A percentile compares a stretch with the other conserved stretches of the same genome.
These are phyloP conservation scores for Sporothrix pseudoabietina DNA, from an alignment of 2,329 filamentous ascomycete species.

Conservation along the genomic window DNA sequence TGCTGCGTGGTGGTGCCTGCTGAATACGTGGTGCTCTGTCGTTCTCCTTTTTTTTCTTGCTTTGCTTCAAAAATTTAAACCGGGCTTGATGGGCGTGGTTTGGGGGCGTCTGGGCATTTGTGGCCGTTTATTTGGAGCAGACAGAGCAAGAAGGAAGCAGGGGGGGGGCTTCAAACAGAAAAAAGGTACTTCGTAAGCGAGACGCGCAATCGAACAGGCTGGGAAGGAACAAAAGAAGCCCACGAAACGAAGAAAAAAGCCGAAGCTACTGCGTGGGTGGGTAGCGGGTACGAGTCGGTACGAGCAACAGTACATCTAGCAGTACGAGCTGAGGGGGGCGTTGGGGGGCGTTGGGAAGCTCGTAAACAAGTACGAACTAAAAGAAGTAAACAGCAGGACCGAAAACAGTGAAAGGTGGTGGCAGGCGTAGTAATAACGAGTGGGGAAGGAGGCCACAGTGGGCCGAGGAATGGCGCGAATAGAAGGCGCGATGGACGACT, in stretches of 20 bases:
- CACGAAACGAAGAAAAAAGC: not conserved
- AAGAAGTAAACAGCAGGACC: not conserved
- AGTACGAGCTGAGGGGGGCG: conserved; percentile 17
- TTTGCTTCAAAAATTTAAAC: not conserved
- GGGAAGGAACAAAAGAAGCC: not conserved
- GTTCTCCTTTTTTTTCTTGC: not conserved
- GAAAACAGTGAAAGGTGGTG: conserved; percentile 2
- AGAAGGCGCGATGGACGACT: not conserved
- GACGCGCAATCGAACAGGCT: conserved; percentile 7
- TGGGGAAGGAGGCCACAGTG: not conserved
- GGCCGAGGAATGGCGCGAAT: conserved; percentile 1
- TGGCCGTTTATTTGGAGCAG: conserved; percentile 8
- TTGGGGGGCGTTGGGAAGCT: not conserved
- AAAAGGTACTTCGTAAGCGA: conserved; percentile 18
- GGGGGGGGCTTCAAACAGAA: not conserved
- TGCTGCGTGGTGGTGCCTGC: not conserved
- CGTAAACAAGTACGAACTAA: not conserved
- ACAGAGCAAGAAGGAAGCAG: not conserved
- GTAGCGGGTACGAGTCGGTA: not conserved
- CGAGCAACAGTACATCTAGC: conserved; percentile 2
- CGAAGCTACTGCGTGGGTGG: not conserved
- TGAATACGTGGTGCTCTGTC: conserved; percentile 18
- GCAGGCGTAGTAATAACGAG: conserved; percentile 5
- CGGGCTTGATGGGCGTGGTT: not conserved
- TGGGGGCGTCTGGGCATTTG: not conserved